These are phyloP conservation scores for Aphanomyces invadans DNA, from an alignment of 352 stramenopile genomes.

Conservation along the genomic window DNA sequence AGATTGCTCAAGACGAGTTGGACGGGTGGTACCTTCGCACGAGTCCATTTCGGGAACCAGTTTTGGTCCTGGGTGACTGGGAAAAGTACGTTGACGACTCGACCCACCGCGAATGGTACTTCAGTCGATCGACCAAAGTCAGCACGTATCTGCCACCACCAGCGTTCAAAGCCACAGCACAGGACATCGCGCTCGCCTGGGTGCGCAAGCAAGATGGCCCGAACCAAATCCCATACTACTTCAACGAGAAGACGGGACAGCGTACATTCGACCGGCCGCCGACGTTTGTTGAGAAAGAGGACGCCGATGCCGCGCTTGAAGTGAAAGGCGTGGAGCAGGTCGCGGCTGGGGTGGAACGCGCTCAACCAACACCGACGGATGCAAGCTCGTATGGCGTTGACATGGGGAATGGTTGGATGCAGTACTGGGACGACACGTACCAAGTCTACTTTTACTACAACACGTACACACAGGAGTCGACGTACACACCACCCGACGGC, in stretches of 20 bases:
- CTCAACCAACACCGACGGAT: constrained; percentile 12
- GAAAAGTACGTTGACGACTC: constrained; percentile 52
- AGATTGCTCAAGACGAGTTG: constrained; percentile 85
- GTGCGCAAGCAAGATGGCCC: constrained; percentile 42
- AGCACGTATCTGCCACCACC: constrained; percentile 42
- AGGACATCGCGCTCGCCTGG: constrained; percentile 28
- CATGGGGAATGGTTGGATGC: constrained; percentile 32
- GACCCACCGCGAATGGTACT: constrained; percentile 50
- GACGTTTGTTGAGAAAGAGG: constrained; percentile 26
- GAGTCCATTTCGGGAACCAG: constrained; percentile 36
- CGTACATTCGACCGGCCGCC: constrained; percentile 53
- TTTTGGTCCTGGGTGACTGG: constrained; percentile 42
- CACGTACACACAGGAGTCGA: constrained; percentile 37
- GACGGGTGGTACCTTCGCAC: constrained; percentile 67
- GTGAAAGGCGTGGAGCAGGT: too few species aligned
- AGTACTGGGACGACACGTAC: constrained; percentile 49
- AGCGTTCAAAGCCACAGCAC: constrained; percentile 25
- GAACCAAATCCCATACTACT: constrained; percentile 64
- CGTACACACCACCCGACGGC: constrained; percentile 31
- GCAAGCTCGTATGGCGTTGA: background rate
- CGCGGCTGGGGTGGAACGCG: constrained; percentile 32
- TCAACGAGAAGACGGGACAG: constrained; percentile 61
- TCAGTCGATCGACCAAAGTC: constrained; percentile 55
- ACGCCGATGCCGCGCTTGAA: constrained; percentile 29
- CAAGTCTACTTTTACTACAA: constrained; percentile 68